Base-by-base conservation (phyloP, 768 basidiomycete genomes). In the Pilatotrama ljubarskyi region DNA sequence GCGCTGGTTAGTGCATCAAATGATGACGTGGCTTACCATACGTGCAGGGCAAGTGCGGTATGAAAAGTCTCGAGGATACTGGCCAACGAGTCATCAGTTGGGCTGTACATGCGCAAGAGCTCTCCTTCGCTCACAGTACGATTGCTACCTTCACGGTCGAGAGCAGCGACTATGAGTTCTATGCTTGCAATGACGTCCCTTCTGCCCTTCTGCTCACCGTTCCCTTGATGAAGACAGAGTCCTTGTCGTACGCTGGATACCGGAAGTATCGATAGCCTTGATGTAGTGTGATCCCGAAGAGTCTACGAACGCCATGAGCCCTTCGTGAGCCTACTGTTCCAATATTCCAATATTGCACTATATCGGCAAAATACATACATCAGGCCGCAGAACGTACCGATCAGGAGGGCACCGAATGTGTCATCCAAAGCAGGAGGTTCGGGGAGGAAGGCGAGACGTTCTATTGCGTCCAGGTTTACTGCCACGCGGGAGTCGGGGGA, bases 251-350 rank as follows among this genome's bases (percentile, higher is more conserved):
- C 8, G 50, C 50, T 2, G 50, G 50, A 22, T 40, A 51, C 1
- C 50, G 50, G 14, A 35, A 7, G 22, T 51, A 51, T 20, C 50
- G 50, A 25, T 51, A 51, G n/a, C 36, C 50, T 51, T 51, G 50
- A 7, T 51, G 50, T 17, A 51, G 18, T 8, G 50, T 51, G 13
- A 51, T 5, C 15, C 50, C 50, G 32, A 24, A 51, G 11, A 51
- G 20, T 24, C 50, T 51, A 15, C 13, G 22, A 7, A 22, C 13
- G 14, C 25, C 3, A 40, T 10, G n/a, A 25, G 2, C 15, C 2
- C 26, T 22, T 22, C 22, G 26, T 35, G 32, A 22, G 5, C 3
- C 6, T n/a, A n/a, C n/a, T n/a, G n/a, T n/a, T n/a, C n/a, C n/a
- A n/a, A n/a, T n/a, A n/a, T n/a, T n/a, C n/a, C n/a, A n/a, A 15